Conservation (phyloP, 1,284 basidiomycete genomes). For the Ceraceosorus guamensis region DNA sequence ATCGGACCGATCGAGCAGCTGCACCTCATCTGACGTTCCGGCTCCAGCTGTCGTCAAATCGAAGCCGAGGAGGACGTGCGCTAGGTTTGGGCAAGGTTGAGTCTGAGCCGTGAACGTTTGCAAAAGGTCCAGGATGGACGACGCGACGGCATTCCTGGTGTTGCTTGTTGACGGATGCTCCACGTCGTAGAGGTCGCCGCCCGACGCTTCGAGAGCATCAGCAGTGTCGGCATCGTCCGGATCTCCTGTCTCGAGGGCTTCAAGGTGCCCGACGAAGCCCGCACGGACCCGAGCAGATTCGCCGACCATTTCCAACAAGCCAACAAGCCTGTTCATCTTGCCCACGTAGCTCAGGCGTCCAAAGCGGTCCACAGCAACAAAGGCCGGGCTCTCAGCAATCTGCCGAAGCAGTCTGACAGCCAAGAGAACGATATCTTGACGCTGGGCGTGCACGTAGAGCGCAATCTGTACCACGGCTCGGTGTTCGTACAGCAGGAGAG, state of each 20-base stretch:
- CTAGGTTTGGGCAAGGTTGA: constrained; percentile 70
- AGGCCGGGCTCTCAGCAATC: constrained; percentile 57
- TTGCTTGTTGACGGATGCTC: too few relatives aligned
- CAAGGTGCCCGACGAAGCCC: constrained; percentile 67
- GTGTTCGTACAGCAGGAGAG: constrained; percentile 57
- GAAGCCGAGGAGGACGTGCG: constrained; percentile 79
- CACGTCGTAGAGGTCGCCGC: constrained; percentile 54
- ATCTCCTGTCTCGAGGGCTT: constrained; percentile 47
- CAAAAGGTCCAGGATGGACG: constrained; percentile 77
- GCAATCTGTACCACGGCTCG: constrained; percentile 76
- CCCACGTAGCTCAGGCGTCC: constrained; percentile 33
- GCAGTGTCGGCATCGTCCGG: constrained; percentile 54
- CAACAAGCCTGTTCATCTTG: constrained; percentile 60
- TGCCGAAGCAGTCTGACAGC: constrained; percentile 69
- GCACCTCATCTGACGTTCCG: constrained; percentile 51
- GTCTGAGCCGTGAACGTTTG: constrained; percentile 66
- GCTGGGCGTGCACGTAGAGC: constrained; percentile 67
- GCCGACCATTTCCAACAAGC: constrained; percentile 70
- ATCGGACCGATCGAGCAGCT: constrained; percentile 51
- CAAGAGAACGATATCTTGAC: constrained; percentile 69
- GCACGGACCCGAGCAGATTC: constrained; percentile 79
- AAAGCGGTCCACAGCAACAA: constrained; percentile 57
- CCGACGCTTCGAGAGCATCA: constrained; percentile 51
- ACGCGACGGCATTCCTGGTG: constrained; percentile 60
- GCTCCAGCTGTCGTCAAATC: constrained; percentile 54